Conservation (phyloP, 2,329 filamentous ascomycete species). For the Fusarium sp. region DNA sequence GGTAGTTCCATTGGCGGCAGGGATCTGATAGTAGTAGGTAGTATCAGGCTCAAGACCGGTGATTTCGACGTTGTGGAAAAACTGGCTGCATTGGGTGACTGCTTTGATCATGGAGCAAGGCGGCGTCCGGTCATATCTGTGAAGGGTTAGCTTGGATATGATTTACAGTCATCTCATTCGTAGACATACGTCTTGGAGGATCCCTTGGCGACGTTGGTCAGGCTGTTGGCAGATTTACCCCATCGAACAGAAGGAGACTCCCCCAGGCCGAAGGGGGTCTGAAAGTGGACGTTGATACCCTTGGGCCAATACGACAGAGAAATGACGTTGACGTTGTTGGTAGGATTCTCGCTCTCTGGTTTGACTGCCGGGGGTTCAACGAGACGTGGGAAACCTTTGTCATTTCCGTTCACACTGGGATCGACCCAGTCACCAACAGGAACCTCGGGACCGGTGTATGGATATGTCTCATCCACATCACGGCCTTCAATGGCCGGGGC, state of each 20-base stretch:
- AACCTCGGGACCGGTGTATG: slow-evolving; percentile 61
- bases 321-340: slow-evolving; percentile 66
- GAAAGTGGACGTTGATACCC: slow-evolving; percentile 65
- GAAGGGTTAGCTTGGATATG: neutral
- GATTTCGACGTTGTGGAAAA: slow-evolving; percentile 64
- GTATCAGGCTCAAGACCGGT: slow-evolving; percentile 54
- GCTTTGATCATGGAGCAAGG: slow-evolving; percentile 57
- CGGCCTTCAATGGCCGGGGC: neutral
- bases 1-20: slow-evolving; percentile 62
- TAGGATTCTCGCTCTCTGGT: slow-evolving; percentile 55
- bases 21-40: slow-evolving; percentile 64
- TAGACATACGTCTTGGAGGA: neutral
- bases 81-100: slow-evolving; percentile 63
- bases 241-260: slow-evolving; percentile 57
- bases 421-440: slow-evolving; percentile 65
- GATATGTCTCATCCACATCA: slow-evolving; percentile 56
- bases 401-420: slow-evolving; percentile 62
- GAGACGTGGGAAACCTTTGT: slow-evolving; percentile 62
- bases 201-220: neutral
- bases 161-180: neutral
- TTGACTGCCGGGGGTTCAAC: slow-evolving; percentile 63
- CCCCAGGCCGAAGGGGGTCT: slow-evolving; percentile 65
- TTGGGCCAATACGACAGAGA: slow-evolving; percentile 59
- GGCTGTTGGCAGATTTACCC: slow-evolving; percentile 46
- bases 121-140: slow-evolving; percentile 62